Conservation (phyloP, 768 basidiomycete species). For the Trametes villosa region DNA sequence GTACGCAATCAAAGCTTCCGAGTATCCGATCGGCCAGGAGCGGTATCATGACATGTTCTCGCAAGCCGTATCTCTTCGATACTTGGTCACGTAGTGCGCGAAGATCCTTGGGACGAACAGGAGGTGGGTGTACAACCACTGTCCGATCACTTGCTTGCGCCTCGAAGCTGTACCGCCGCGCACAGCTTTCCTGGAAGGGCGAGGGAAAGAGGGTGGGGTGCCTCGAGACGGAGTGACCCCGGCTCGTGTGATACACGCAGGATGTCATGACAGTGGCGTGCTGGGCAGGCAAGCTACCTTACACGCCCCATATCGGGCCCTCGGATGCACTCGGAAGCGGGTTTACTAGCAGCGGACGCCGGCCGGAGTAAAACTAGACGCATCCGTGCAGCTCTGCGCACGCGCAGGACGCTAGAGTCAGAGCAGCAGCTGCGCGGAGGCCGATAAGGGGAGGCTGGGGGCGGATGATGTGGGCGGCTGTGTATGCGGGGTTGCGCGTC, state of each 20-base stretch:
- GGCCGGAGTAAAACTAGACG: background rate
- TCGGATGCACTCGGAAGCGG: slow-evolving; percentile 6
- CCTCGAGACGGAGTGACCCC: background rate
- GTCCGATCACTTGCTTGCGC: too few relatives aligned
- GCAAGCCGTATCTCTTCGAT: too few relatives aligned
- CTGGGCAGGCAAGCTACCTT: slow-evolving; percentile 1
- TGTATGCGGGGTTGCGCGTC: slow-evolving; percentile 6
- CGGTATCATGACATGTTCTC: too few relatives aligned
- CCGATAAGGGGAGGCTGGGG: slow-evolving; percentile 2
- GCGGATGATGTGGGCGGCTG: slow-evolving; percentile 10
- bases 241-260: slow-evolving; percentile 24
- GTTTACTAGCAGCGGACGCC: background rate
- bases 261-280: slow-evolving; percentile 15
- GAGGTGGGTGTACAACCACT: too few relatives aligned
- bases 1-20: too few relatives aligned
- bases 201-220: background rate
- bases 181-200: background rate
- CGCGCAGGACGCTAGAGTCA: background rate
- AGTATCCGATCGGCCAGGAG: too few relatives aligned
- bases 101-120: too few relatives aligned
- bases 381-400: background rate
- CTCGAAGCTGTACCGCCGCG: too few relatives aligned
- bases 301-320: slow-evolving; percentile 1
- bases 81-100: too few relatives aligned
- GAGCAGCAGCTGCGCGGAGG: background rate